These are phyloP conservation scores for Kwoniella dendrophila DNA, from an alignment of 768 basidiomycete genomes.

Conservation along the genomic window DNA sequence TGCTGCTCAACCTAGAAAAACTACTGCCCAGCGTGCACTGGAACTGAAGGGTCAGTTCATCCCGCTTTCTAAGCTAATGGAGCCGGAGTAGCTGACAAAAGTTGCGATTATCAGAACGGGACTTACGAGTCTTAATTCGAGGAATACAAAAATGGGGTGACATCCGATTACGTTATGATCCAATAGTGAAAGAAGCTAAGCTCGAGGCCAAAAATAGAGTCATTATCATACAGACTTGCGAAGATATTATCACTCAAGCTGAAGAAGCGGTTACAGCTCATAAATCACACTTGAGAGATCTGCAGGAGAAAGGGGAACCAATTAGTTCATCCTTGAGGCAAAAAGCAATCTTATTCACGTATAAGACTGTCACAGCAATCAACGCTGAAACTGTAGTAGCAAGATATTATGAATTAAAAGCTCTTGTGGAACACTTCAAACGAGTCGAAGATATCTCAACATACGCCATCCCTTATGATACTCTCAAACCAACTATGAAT, in stretches of 20 bases:
- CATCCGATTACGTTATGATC: slow-evolving; percentile 88
- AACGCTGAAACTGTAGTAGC: slow-evolving; percentile 97
- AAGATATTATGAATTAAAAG: slow-evolving; percentile 81
- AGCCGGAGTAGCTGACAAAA: slow-evolving; percentile 4
- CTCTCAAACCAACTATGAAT: slow-evolving; percentile 87
- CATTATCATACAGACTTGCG: slow-evolving; percentile 85
- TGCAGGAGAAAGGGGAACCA: slow-evolving; percentile 79
- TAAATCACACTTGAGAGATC: slow-evolving; percentile 74
- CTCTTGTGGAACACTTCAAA: slow-evolving; percentile 76
- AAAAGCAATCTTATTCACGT: slow-evolving; percentile 92
- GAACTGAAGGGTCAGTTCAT: slow-evolving; percentile 69
- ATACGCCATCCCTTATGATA: slow-evolving; percentile 88
- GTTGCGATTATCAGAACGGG: slow-evolving; percentile 67
- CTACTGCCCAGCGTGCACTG: slow-evolving; percentile 89
- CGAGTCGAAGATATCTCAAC: slow-evolving; percentile 73
- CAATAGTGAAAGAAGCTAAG: slow-evolving; percentile 86
- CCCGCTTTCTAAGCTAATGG: too few relatives aligned
- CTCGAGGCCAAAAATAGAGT: slow-evolving; percentile 90
- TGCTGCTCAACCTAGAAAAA: slow-evolving; percentile 70
- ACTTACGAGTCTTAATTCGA: slow-evolving; percentile 90
- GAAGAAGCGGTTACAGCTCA: slow-evolving; percentile 79
- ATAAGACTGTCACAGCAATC: slow-evolving; percentile 85
- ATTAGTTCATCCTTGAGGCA: slow-evolving; percentile 91
- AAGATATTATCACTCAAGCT: slow-evolving; percentile 88
- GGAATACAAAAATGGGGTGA: slow-evolving; percentile 98